Evolutionary conservation across 2,329 filamentous ascomycete species (phyloP).

Genomic region (Phoma sp.): DNA sequence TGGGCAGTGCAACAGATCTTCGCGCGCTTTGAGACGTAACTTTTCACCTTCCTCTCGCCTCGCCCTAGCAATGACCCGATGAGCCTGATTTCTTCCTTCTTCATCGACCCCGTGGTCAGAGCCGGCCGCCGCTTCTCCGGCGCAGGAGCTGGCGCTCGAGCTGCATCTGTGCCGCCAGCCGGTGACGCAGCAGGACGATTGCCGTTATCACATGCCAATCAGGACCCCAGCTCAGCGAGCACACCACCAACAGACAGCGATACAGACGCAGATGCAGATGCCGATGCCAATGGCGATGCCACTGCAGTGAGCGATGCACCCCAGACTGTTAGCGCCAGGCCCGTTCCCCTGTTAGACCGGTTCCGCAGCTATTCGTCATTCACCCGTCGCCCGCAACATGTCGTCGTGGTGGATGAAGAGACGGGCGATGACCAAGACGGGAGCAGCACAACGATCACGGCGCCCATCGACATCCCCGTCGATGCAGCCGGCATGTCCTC

Average conservation of each 20-base stretch:
- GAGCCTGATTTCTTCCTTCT: slow-evolving; percentile 50
- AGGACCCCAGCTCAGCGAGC: slow-evolving; percentile 15
- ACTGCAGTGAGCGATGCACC: slow-evolving; percentile 17
- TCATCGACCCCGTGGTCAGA: slow-evolving; percentile 50
- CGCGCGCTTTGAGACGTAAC: not conserved
- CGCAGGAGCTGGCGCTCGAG: slow-evolving; percentile 23
- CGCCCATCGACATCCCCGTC: slow-evolving; percentile 34
- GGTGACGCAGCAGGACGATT: slow-evolving; percentile 19
- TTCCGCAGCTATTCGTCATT: slow-evolving; percentile 31
- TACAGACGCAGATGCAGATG: slow-evolving; percentile 12
- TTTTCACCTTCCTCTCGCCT: not conserved
- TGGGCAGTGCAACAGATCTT: slow-evolving; percentile 12
- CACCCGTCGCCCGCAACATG: slow-evolving; percentile 32
- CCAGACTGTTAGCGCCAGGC: slow-evolving; percentile 11
- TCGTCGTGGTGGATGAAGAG: slow-evolving; percentile 31
- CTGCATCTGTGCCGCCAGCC: slow-evolving; percentile 22
- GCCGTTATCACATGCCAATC: slow-evolving; percentile 40
- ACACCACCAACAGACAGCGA: slow-evolving; percentile 10
- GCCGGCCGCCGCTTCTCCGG: slow-evolving; percentile 49
- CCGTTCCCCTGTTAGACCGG: slow-evolving; percentile 22
- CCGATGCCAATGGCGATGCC: slow-evolving; percentile 11
- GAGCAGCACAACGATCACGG: slow-evolving; percentile 18
- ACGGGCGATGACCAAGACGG: slow-evolving; percentile 24
- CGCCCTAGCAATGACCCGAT: slow-evolving; percentile 36
- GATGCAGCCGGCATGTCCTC: slow-evolving; percentile 36